Evolutionary conservation across 768 basidiomycete species (phyloP).

Genomic region (Vishniacozyma victoriae): DNA sequence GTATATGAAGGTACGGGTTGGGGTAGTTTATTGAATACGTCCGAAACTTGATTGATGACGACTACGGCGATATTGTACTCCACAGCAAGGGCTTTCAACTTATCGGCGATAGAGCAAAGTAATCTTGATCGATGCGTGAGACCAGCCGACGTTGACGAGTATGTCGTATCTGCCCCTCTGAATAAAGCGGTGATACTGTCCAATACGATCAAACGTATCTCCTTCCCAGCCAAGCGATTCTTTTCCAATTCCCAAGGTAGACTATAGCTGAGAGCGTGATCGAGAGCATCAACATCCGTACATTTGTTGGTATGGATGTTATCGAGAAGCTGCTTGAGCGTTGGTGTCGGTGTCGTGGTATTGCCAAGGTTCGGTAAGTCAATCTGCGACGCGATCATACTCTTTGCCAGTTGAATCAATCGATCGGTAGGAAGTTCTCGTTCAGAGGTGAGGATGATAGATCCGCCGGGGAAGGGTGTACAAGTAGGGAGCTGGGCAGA

Average conservation of each 20-base stretch:
- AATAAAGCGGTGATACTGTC: constrained; percentile 86
- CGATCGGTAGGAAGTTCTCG: constrained; percentile 38
- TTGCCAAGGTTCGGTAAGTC: no score
- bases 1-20: not conserved
- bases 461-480: constrained; percentile 54
- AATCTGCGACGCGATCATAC: constrained; percentile 11
- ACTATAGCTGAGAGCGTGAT: constrained; percentile 47
- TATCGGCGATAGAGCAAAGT: constrained; percentile 61
- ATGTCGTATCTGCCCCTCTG: constrained; percentile 59
- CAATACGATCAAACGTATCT: constrained; percentile 72
- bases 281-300: constrained; percentile 46
- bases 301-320: constrained; percentile 54
- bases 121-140: constrained; percentile 68
- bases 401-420: constrained; percentile 33
- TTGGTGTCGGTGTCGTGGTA: not conserved
- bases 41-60: constrained; percentile 82
- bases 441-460: constrained; percentile 41
- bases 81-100: constrained; percentile 66
- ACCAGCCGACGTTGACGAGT: constrained; percentile 49
- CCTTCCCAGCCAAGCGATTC: constrained; percentile 57
- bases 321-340: constrained; percentile 16
- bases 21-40: constrained; percentile 56
- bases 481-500: constrained; percentile 63
- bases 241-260: constrained; percentile 21
- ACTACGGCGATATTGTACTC: constrained; percentile 65